phyloP scores from a whole-genome alignment of 495 filamentous ascomycete species.

The Daldinia childiae region DNA sequence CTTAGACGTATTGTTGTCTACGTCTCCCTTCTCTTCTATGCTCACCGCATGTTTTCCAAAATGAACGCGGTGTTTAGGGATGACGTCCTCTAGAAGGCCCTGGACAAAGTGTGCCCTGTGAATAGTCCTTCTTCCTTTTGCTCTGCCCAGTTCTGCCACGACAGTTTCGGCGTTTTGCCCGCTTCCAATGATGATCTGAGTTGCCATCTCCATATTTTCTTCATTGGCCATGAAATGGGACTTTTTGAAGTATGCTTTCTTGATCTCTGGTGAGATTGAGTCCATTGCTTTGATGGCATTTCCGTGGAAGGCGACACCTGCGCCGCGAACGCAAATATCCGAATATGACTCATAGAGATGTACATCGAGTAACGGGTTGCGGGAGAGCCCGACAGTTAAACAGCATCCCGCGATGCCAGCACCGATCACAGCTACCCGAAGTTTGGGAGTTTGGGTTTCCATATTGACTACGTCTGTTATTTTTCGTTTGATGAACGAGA shows the following conservation, averaged over 20 bases:
- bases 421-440: slow-evolving; percentile 2
- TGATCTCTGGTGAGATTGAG: slow-evolving; percentile 4
- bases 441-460: not conserved
- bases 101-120: slow-evolving; percentile 5
- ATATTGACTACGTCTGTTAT: not conserved
- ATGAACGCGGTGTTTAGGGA: not conserved
- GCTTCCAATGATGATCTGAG: slow-evolving; percentile 3
- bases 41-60: not conserved
- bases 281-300: slow-evolving; percentile 9
- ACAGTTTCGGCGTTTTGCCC: not conserved
- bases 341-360: slow-evolving; percentile 5
- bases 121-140: not conserved
- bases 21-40: not conserved
- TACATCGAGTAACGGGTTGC: slow-evolving; percentile 2
- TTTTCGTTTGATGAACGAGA: not conserved
- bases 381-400: slow-evolving; percentile 1
- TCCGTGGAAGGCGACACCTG: slow-evolving; percentile 2
- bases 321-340: not conserved
- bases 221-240: slow-evolving; percentile 8
- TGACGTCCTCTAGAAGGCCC: slow-evolving; percentile 4
- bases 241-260: slow-evolving; percentile 11
- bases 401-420: slow-evolving; percentile 9
- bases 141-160: not conserved
- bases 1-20: not conserved
- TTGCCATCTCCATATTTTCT: slow-evolving; percentile 2